These are phyloP conservation scores for Perkinsela sp. DNA, from an alignment of 208 protist genomes.

Conservation along the genomic window DNA sequence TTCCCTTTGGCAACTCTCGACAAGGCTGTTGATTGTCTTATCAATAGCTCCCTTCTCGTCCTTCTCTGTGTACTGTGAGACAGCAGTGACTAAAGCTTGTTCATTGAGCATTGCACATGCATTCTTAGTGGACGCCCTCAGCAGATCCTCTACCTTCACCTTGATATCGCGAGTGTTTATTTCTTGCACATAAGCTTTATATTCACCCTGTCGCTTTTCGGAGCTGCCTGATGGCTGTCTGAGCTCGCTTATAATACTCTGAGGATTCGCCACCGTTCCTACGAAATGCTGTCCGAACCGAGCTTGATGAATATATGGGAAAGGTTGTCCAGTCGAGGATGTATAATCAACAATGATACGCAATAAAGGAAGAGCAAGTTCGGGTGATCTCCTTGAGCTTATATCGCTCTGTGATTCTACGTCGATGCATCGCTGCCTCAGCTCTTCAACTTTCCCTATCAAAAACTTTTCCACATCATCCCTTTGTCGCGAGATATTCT, in stretches of 20 bases:
- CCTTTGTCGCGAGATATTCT: conserved; percentile 16
- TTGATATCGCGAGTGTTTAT: conserved; percentile 22
- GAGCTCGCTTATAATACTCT: conserved; percentile 31
- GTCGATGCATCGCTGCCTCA: conserved; percentile 41
- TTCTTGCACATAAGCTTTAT: conserved; percentile 15
- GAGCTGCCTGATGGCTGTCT: conserved; percentile 6
- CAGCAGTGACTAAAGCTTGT: conserved; percentile 38
- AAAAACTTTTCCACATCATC: conserved; percentile 54
- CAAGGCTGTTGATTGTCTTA: conserved; percentile 28
- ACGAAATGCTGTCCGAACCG: conserved; percentile 66
- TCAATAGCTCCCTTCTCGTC: conserved; percentile 47
- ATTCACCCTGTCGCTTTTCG: not conserved
- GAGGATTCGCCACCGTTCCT: conserved; percentile 49
- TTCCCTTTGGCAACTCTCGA: conserved; percentile 26
- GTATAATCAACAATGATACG: conserved; percentile 43
- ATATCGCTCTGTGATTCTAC: conserved; percentile 21
- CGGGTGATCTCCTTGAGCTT: conserved; percentile 46
- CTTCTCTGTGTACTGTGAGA: conserved; percentile 59
- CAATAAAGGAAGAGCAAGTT: conserved; percentile 48
- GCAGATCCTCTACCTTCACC: conserved; percentile 46
- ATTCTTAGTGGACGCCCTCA: conserved; percentile 29
- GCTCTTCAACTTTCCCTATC: conserved; percentile 25
- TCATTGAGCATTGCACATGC: conserved; percentile 44
- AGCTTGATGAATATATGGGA: conserved; percentile 43
- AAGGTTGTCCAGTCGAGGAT: conserved; percentile 19